These are phyloP conservation scores for Dendrobium nobile DNA, from an alignment of 106 monocot genomes.

Conservation along the genomic window DNA sequence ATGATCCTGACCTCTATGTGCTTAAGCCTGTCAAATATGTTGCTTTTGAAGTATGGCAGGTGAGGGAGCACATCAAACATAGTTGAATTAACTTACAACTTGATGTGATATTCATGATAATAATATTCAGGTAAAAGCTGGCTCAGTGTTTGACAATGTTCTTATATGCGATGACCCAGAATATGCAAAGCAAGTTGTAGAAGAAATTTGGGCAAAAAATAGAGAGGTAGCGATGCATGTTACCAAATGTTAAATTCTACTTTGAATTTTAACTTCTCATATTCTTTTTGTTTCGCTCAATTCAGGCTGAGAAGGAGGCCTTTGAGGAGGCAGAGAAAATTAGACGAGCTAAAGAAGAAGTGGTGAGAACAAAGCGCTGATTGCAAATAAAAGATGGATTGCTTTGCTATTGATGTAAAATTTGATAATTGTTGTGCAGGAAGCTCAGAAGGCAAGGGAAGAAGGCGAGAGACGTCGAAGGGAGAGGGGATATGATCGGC, in stretches of 20 bases:
- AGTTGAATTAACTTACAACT: no score
- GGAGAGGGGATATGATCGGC: constrained; percentile 66
- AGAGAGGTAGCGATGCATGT: constrained; percentile 43
- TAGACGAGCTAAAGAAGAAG: constrained; percentile 84
- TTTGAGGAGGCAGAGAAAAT: constrained; percentile 99
- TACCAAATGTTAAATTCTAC: not conserved
- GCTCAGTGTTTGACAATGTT: constrained; percentile 89
- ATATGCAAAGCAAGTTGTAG: constrained; percentile 60
- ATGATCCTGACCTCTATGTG: constrained; percentile 95
- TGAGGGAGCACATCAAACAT: constrained; percentile 4
- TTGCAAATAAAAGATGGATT: not conserved
- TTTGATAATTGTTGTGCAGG: constrained; percentile 31
- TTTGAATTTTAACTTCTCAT: not conserved
- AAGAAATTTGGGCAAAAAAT: constrained; percentile 54
- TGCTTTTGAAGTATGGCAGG: constrained; percentile 99
- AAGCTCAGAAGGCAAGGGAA: constrained; percentile 73
- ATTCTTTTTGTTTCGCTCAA: constrained; percentile 2
- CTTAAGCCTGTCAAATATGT: constrained; percentile 90
- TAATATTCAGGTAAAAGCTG: constrained; percentile 78
- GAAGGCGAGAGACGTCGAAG: constrained; percentile 79
- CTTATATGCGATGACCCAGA: constrained; percentile 72
- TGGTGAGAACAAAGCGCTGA: constrained; percentile 27
- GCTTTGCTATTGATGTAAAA: not conserved
- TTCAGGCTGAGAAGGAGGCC: constrained; percentile 93
- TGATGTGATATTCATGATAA: constrained; percentile 2